phyloP scores from a whole-genome alignment of 345 rosid genomes.

The Aquilaria malaccensis region DNA sequence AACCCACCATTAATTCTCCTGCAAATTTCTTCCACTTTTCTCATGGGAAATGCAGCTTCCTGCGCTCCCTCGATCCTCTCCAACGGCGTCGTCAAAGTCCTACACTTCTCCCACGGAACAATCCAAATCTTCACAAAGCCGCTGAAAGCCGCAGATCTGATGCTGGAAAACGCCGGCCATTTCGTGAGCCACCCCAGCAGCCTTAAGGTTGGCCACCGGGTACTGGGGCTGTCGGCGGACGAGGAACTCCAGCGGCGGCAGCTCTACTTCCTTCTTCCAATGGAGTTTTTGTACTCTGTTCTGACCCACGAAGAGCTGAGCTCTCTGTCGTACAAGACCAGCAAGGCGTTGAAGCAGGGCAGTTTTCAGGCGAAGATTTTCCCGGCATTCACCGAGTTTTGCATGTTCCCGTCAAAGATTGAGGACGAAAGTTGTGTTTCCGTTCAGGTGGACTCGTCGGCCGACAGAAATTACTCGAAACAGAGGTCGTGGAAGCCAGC shows the following conservation, averaged over 20 bases:
- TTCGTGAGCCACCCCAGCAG: conserved; percentile 35
- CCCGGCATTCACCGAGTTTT: conserved; percentile 28
- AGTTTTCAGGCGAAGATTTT: conserved; percentile 32
- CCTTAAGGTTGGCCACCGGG: conserved; percentile 31
- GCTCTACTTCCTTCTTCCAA: conserved; percentile 49
- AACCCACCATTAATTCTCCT: background rate
- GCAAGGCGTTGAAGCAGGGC: conserved; percentile 27
- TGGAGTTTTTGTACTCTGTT: conserved; percentile 49
- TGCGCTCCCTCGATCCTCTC: conserved; percentile 38
- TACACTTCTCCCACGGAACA: conserved; percentile 21
- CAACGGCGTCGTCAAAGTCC: conserved; percentile 23
- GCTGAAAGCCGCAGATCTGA: conserved; percentile 33
- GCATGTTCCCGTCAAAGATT: conserved; percentile 25
- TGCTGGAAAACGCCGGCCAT: conserved; percentile 39
- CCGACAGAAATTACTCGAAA: conserved; percentile 19
- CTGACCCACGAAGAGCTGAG: conserved; percentile 40
- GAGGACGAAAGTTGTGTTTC: background rate
- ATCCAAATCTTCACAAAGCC: conserved; percentile 33
- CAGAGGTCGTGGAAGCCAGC: conserved; percentile 63
- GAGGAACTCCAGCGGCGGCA: conserved; percentile 31
- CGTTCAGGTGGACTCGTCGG: background rate
- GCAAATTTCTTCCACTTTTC: too few species aligned
- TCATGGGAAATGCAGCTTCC: conserved; percentile 52
- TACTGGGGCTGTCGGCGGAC: conserved; percentile 36
- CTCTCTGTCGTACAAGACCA: conserved; percentile 25